Percentiles rank a stretch among this genome's conserved stretches.
These are phyloP conservation scores for Oryza coarctata DNA, from an alignment of 176 grass and related monocot species.

Conservation along the genomic window DNA sequence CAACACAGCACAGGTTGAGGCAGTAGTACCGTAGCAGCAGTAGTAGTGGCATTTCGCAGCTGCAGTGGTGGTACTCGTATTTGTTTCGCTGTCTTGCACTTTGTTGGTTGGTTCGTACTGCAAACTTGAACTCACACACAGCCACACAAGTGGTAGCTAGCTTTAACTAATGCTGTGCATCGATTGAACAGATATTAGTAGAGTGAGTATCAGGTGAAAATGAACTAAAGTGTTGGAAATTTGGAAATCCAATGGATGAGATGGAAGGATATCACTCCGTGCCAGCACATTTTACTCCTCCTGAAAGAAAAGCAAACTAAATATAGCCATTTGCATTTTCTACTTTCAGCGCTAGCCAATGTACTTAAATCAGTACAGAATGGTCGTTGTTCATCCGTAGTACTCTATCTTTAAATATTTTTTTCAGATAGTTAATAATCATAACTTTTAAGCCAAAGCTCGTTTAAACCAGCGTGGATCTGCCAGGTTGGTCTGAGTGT, in stretches of 20 bases:
- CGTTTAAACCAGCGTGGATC: neutral
- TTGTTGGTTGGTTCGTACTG: neutral
- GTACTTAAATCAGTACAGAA: no score
- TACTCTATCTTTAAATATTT: neutral
- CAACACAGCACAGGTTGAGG: neutral
- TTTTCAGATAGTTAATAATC: neutral
- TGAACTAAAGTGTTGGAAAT: no score
- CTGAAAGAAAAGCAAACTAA: neutral
- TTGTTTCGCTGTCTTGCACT: conserved; percentile 1
- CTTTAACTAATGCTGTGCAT: neutral
- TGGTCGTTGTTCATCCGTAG: no score
- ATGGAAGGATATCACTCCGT: no score
- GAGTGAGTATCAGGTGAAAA: no score
- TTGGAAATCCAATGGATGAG: no score
- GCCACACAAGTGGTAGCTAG: no score
- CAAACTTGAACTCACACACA: neutral
- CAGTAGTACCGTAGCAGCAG: no score
- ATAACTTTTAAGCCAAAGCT: no score
- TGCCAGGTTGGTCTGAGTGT: neutral
- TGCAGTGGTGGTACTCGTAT: neutral
- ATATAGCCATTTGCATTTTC: neutral
- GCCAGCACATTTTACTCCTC: no score
- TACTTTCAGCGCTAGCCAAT: neutral
- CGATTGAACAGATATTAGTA: no score
- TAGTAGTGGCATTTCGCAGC: no score